Evolutionary conservation across 208 protist species (phyloP).

Genomic region (Leishmania major): DNA sequence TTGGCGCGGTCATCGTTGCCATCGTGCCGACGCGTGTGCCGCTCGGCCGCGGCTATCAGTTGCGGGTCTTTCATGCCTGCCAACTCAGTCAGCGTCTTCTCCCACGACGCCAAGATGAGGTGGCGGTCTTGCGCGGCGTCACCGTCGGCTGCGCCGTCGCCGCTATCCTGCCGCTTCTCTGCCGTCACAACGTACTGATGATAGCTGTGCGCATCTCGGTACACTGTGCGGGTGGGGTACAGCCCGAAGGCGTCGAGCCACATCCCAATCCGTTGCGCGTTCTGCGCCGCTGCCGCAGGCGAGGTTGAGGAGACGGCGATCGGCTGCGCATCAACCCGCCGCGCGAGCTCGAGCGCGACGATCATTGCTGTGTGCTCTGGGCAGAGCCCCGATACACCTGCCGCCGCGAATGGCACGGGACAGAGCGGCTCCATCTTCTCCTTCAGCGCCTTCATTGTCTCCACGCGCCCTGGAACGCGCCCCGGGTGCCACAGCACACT

Average conservation of each 20-base stretch:
- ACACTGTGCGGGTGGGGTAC: constrained; percentile 49
- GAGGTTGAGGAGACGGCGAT: constrained; percentile 41
- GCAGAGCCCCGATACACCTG: constrained; percentile 38
- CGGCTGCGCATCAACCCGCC: constrained; percentile 55
- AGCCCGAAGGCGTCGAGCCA: constrained; percentile 61
- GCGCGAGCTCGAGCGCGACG: constrained; percentile 69
- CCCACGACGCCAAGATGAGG: constrained; percentile 17
- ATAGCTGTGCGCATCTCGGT: constrained; percentile 34
- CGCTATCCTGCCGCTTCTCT: neutral
- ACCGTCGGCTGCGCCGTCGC: neutral
- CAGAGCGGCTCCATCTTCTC: constrained; percentile 23
- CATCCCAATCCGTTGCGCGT: constrained; percentile 48
- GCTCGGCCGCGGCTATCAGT: constrained; percentile 19
- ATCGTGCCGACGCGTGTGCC: constrained; percentile 27
- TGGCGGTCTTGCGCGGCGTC: neutral
- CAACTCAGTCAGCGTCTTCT: constrained; percentile 24
- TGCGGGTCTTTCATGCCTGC: constrained; percentile 18
- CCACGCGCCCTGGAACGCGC: constrained; percentile 44
- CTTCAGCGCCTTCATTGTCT: constrained; percentile 42
- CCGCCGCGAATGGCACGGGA: constrained; percentile 10
- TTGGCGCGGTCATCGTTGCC: neutral
- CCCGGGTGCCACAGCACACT: constrained; percentile 72
- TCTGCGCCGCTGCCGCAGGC: constrained; percentile 42
- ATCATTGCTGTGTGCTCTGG: constrained; percentile 84
- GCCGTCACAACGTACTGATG: neutral